Conservation (phyloP, 2,329 filamentous ascomycete genomes). For the Nemania bipapillata region DNA sequence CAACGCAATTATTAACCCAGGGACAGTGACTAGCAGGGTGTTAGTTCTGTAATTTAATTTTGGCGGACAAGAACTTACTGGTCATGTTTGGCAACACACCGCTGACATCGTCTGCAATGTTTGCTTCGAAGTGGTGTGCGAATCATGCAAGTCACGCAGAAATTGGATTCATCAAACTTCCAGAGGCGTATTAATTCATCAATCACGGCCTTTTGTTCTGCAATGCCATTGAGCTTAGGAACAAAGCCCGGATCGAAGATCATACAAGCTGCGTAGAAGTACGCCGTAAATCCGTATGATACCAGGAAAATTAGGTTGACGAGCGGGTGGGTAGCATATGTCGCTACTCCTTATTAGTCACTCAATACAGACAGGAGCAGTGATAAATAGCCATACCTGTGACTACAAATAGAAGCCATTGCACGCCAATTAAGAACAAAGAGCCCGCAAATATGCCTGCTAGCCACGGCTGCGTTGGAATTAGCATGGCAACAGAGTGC, state of each 20-base stretch:
- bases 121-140: constrained; percentile 92
- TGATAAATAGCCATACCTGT: constrained; percentile 65
- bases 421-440: constrained; percentile 80
- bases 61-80: constrained; percentile 72
- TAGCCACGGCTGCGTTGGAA: constrained; percentile 77
- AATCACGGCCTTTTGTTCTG: constrained; percentile 88
- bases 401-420: constrained; percentile 79
- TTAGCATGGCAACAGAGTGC: constrained; percentile 23
- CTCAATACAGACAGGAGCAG: not conserved
- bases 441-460: constrained; percentile 92
- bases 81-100: constrained; percentile 95
- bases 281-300: constrained; percentile 74
- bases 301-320: constrained; percentile 79
- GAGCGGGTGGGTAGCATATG: constrained; percentile 73
- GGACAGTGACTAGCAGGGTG: constrained; percentile 79
- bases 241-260: constrained; percentile 90
- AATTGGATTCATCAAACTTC: constrained; percentile 94
- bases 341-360: constrained; percentile 62
- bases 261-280: constrained; percentile 91
- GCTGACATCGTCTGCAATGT: constrained; percentile 89
- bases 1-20: constrained; percentile 97
- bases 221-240: constrained; percentile 87
- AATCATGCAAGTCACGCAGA: constrained; percentile 95
- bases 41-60: constrained; percentile 41
- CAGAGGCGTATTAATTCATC: constrained; percentile 84